Evolutionary conservation across 2,329 filamentous ascomycete genomes (phyloP).

Genomic region (Sarocladium strictum): DNA sequence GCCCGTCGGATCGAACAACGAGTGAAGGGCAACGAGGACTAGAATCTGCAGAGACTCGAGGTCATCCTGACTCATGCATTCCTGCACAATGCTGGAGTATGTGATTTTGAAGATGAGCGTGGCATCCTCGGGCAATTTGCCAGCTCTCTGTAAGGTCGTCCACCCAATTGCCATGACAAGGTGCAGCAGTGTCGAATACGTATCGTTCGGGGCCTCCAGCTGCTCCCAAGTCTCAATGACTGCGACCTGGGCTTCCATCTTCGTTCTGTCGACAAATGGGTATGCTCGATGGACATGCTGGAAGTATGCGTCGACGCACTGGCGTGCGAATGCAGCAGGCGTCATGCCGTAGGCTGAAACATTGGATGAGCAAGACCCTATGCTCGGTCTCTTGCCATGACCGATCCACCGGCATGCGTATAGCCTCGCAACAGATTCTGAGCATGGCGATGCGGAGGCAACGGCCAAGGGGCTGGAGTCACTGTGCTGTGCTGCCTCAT

Average conservation of each 20-base stretch:
- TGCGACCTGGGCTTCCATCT: constrained; percentile 29
- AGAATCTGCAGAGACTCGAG: constrained; percentile 35
- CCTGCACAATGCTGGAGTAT: constrained; percentile 34
- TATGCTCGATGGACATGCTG: constrained; percentile 39
- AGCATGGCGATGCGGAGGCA: not conserved
- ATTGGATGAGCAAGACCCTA: not conserved
- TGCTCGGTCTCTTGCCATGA: not conserved
- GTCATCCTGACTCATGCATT: constrained; percentile 29
- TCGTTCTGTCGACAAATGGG: constrained; percentile 34
- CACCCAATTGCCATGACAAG: constrained; percentile 41
- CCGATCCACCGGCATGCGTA: not conserved
- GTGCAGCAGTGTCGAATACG: constrained; percentile 31
- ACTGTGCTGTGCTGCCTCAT: too few relatives aligned
- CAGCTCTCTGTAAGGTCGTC: constrained; percentile 36
- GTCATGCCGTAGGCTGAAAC: not conserved
- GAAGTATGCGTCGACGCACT: constrained; percentile 38
- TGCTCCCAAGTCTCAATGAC: constrained; percentile 17
- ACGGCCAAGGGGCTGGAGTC: too few relatives aligned
- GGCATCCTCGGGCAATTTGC: constrained; percentile 30
- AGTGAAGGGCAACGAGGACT: constrained; percentile 35
- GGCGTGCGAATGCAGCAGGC: constrained; percentile 20
- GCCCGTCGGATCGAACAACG: constrained; percentile 34
- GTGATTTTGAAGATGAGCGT: constrained; percentile 30
- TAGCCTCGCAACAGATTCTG: not conserved
- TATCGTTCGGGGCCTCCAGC: constrained; percentile 17